phyloP scores from a whole-genome alignment of 805 yeast species.

The Kuraishia capsulata region DNA sequence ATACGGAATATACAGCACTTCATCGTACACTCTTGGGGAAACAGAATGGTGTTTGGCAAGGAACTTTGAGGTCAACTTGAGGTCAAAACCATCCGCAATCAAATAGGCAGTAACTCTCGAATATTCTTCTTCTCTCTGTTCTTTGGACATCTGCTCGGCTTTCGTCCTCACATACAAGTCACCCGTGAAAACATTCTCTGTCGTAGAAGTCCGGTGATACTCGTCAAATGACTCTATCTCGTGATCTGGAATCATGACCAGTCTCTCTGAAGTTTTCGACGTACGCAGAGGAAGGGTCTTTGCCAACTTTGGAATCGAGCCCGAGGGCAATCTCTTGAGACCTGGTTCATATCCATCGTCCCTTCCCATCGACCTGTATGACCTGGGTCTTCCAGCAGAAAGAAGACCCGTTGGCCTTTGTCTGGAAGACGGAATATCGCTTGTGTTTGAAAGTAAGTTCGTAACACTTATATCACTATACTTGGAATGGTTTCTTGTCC shows the following conservation, averaged over 20 bases:
- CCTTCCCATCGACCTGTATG: not conserved
- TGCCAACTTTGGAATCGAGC: conserved; percentile 36
- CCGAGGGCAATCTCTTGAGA: conserved; percentile 10
- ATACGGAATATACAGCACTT: conserved; percentile 87
- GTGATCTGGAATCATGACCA: conserved; percentile 76
- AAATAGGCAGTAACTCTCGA: conserved; percentile 89
- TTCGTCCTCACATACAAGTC: conserved; percentile 19
- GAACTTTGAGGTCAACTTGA: conserved; percentile 55
- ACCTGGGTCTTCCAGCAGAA: conserved; percentile 9
- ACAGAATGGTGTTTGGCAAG: conserved; percentile 68
- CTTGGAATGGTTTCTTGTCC: conserved; percentile 17
- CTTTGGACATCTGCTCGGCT: conserved; percentile 53
- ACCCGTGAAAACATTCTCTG: conserved; percentile 24
- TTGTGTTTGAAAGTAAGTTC: conserved; percentile 62
- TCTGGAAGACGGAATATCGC: conserved; percentile 84
- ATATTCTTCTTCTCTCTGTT: conserved; percentile 49
- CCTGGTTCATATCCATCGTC: conserved; percentile 2
- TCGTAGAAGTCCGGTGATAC: conserved; percentile 10
- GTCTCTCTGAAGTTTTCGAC: conserved; percentile 75
- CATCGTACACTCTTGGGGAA: conserved; percentile 82
- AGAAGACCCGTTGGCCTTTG: conserved; percentile 27
- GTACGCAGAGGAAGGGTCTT: conserved; percentile 63
- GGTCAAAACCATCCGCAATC: conserved; percentile 73
- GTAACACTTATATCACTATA: conserved; percentile 79
- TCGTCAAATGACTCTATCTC: conserved; percentile 13